These are phyloP conservation scores for Silybum marianum DNA, from an alignment of 129 eudicot species.

Conservation along the genomic window DNA sequence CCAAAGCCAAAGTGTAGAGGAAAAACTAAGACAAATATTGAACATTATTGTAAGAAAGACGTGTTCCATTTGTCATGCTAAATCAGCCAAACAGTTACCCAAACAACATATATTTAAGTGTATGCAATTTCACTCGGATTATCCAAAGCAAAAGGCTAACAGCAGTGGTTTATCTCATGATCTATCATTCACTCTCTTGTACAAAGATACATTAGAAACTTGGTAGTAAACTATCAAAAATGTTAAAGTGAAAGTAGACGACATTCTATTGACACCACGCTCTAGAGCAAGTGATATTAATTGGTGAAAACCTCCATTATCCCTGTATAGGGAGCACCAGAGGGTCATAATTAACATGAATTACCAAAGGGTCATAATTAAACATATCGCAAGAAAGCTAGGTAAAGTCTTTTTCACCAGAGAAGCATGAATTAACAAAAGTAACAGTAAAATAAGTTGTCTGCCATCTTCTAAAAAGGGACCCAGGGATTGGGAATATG, in stretches of 20 bases:
- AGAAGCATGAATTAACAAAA: neutral
- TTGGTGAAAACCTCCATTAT: neutral
- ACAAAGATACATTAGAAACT: neutral
- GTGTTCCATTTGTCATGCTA: no score
- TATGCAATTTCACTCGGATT: no score
- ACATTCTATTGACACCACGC: neutral
- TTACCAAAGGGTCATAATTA: neutral
- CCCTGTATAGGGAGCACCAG: neutral
- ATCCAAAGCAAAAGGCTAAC: neutral
- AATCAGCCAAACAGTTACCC: no score
- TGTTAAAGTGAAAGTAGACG: neutral
- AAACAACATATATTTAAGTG: no score
- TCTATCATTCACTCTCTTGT: neutral
- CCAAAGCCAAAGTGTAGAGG: no score
- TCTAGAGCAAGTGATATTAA: neutral
- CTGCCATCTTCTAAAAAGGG: slow-evolving; percentile 6
- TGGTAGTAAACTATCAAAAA: neutral
- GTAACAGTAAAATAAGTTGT: neutral
- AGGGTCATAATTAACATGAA: no score
- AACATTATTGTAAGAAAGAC: no score
- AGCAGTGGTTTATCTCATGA: neutral
- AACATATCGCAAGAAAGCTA: neutral
- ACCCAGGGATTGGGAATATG: neutral
- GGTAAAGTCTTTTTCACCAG: neutral
- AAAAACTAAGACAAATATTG: no score